phyloP scores from a whole-genome alignment of 2,329 filamentous ascomycete species.

The Ophiostoma piceae region DNA sequence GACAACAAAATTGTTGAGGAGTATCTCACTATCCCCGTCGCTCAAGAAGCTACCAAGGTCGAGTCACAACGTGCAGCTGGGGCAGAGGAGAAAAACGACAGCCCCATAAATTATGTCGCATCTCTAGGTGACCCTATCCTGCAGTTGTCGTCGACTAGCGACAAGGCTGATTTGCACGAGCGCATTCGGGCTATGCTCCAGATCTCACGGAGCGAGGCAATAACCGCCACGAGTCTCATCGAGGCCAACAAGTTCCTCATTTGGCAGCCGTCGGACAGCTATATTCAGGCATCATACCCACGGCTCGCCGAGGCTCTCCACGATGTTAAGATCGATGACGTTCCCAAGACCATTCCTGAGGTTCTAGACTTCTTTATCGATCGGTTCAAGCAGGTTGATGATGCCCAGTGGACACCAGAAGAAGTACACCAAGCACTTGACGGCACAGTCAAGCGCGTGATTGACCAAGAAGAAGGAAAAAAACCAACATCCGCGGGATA shows the following conservation, averaged over 20 bases:
- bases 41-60: constrained; percentile 24
- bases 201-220: constrained; percentile 25
- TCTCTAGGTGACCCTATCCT: constrained; percentile 19
- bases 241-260: constrained; percentile 30
- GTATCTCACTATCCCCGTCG: constrained; percentile 29
- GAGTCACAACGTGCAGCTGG: constrained; percentile 20
- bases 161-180: background rate
- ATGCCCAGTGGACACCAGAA: constrained; percentile 24
- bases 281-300: constrained; percentile 19
- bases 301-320: constrained; percentile 8
- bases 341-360: background rate
- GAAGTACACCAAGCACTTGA: constrained; percentile 18
- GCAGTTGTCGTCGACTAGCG: background rate
- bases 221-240: constrained; percentile 22
- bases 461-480: constrained; percentile 1
- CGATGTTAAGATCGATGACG: constrained; percentile 14
- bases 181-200: constrained; percentile 25
- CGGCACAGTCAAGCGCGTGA: constrained; percentile 17
- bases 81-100: background rate
- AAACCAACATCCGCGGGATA: constrained; percentile 26
- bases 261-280: constrained; percentile 28
- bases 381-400: constrained; percentile 21
- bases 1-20: constrained; percentile 23
- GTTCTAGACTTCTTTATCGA: constrained; percentile 22
- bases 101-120: background rate